Conservation (phyloP, 495 filamentous ascomycete species). For the Choiromyces venosus region DNA sequence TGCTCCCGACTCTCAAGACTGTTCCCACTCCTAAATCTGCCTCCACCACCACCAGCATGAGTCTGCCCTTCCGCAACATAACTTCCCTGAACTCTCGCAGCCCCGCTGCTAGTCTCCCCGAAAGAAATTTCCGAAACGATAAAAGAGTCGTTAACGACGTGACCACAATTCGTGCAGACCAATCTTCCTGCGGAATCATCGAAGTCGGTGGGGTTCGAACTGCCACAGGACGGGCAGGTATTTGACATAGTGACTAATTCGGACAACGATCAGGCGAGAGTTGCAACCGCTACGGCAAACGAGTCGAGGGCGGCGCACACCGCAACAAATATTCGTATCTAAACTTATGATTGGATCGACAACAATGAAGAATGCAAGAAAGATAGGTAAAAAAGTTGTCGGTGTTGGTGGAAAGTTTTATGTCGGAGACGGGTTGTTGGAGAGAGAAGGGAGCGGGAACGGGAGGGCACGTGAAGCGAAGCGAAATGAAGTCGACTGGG, state of each 20-base stretch:
- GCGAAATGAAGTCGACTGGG: neutral
- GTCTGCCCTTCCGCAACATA: conserved; percentile 77
- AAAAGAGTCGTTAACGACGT: conserved; percentile 69
- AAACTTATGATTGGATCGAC: neutral
- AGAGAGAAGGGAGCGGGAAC: neutral
- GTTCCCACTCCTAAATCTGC: conserved; percentile 53
- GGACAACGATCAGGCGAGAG: neutral
- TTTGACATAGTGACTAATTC: conserved; percentile 9
- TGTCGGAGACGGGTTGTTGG: neutral
- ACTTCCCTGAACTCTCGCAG: conserved; percentile 83
- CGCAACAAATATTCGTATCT: neutral
- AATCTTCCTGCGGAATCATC: conserved; percentile 37
- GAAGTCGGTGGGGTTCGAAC: conserved; percentile 43
- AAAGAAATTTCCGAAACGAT: conserved; percentile 90
- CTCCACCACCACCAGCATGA: conserved; percentile 57
- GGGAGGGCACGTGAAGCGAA: neutral
- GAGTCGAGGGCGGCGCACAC: neutral
- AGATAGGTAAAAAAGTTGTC: neutral
- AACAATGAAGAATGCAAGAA: neutral
- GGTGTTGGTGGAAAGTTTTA: neutral
- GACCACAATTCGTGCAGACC: conserved; percentile 78
- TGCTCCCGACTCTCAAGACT: conserved; percentile 63
- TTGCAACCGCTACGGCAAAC: conserved; percentile 1
- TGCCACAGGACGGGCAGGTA: conserved; percentile 37
- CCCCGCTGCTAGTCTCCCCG: conserved; percentile 73